Evolutionary conservation across 1,284 basidiomycete species (phyloP).

Genomic region (Ceratobasidium sp.): DNA sequence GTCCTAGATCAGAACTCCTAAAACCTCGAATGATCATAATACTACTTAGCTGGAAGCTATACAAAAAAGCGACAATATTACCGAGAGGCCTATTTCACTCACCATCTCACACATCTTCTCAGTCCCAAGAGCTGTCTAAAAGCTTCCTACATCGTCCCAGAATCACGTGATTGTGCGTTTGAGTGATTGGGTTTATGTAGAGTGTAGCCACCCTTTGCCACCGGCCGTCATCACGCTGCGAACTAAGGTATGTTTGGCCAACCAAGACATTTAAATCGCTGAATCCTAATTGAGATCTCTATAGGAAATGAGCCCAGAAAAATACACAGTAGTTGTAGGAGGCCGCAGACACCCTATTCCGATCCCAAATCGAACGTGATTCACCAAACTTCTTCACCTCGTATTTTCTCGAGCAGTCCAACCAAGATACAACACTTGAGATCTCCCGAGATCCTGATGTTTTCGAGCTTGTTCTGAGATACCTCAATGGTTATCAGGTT

Average conservation of each 20-base stretch:
- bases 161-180: too few species aligned
- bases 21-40: too few species aligned
- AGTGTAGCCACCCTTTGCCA: too few species aligned
- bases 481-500: constrained; percentile 23
- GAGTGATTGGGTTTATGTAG: too few species aligned
- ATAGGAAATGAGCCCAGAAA: not conserved
- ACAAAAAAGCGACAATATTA: too few species aligned
- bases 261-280: too few species aligned
- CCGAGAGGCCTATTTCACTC: too few species aligned
- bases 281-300: not conserved
- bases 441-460: constrained; percentile 6
- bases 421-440: not conserved
- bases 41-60: too few species aligned
- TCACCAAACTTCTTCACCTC: constrained; percentile 8
- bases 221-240: not conserved
- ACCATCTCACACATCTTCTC: too few species aligned
- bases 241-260: not conserved
- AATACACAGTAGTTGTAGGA: not conserved
- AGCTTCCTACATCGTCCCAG: too few species aligned
- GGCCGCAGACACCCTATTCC: not conserved
- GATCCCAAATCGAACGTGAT: constrained; percentile 8
- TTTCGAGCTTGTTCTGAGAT: constrained; percentile 8
- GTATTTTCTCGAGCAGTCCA: not conserved
- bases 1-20: too few species aligned
- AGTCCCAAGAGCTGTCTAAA: too few species aligned